phyloP scores from a whole-genome alignment of 2,329 filamentous ascomycete species.

The Paecilomyces fulvus region DNA sequence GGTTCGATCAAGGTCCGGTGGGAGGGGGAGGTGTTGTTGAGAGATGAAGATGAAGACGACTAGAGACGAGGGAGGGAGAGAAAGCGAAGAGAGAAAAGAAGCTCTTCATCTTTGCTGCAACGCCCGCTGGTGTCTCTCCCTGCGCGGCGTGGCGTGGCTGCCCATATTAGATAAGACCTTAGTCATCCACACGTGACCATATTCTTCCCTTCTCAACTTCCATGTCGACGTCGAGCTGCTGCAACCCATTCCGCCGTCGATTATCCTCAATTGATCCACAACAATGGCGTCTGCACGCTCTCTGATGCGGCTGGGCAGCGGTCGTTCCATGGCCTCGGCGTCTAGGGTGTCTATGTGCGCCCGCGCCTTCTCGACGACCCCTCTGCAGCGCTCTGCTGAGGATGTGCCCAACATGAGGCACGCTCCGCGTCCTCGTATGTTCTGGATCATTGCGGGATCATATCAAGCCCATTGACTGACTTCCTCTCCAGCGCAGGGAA shows the following conservation, averaged over 20 bases:
- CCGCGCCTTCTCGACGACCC: constrained; percentile 32
- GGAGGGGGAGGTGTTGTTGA: constrained; percentile 12
- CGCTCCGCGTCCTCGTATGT: constrained; percentile 45
- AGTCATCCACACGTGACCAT: constrained; percentile 13
- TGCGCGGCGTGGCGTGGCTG: constrained; percentile 3
- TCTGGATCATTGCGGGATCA: constrained; percentile 4
- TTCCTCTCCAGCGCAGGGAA: constrained; percentile 39
- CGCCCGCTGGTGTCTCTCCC: neutral
- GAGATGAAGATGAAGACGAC: constrained; percentile 10
- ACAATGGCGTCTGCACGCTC: constrained; percentile 39
- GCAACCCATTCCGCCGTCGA: constrained; percentile 16
- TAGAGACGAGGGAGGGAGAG: constrained; percentile 10
- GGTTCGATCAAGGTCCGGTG: neutral
- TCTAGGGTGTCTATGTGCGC: constrained; percentile 23
- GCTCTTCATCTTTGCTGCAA: constrained; percentile 20
- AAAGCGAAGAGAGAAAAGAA: constrained; percentile 16
- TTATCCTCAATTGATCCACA: constrained; percentile 22
- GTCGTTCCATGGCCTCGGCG: constrained; percentile 29
- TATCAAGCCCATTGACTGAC: constrained; percentile 3
- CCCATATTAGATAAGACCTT: constrained; percentile 8
- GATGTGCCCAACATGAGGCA: constrained; percentile 56
- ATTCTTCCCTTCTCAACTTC: neutral
- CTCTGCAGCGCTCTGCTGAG: constrained; percentile 36
- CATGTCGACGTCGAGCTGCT: constrained; percentile 6
- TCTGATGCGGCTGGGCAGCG: constrained; percentile 35